These are phyloP conservation scores for Candida verbasci DNA, from an alignment of 805 yeast genomes.

Conservation along the genomic window DNA sequence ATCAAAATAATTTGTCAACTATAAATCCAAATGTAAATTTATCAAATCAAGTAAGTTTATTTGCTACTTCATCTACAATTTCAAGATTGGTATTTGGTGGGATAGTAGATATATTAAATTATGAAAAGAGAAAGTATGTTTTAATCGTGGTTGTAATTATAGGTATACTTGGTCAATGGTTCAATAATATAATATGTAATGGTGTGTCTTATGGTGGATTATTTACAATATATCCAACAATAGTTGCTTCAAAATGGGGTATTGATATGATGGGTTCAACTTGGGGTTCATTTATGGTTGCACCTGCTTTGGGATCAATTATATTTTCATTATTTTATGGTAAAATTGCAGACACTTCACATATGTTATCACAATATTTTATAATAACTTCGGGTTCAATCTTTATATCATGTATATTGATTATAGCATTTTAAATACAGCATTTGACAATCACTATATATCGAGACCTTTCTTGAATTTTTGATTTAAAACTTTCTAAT, in stretches of 20 bases:
- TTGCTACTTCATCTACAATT: conserved; percentile 64
- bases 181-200: conserved; percentile 27
- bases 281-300: conserved; percentile 86
- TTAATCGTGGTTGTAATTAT: conserved; percentile 20
- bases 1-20: conserved; percentile 77
- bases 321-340: conserved; percentile 71
- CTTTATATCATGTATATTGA: conserved; percentile 19
- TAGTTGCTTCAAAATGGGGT: conserved; percentile 84
- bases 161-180: conserved; percentile 31
- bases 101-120: conserved; percentile 55
- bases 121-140: conserved; percentile 29
- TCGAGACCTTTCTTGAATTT: too few relatives aligned
- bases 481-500: too few relatives aligned
- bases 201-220: conserved; percentile 80
- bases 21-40: conserved; percentile 28
- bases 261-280: conserved; percentile 83
- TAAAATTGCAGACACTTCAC: conserved; percentile 43
- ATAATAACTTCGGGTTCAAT: conserved; percentile 21
- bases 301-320: conserved; percentile 81
- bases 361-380: conserved; percentile 27
- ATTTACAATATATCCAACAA: conserved; percentile 82
- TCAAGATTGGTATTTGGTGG: conserved; percentile 67
- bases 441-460: too few relatives aligned
- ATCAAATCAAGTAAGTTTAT: conserved; percentile 52
- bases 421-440: too few relatives aligned